These are phyloP conservation scores for Phaseolus lunatus DNA, from an alignment of 306 rosid species.

Conservation along the genomic window DNA sequence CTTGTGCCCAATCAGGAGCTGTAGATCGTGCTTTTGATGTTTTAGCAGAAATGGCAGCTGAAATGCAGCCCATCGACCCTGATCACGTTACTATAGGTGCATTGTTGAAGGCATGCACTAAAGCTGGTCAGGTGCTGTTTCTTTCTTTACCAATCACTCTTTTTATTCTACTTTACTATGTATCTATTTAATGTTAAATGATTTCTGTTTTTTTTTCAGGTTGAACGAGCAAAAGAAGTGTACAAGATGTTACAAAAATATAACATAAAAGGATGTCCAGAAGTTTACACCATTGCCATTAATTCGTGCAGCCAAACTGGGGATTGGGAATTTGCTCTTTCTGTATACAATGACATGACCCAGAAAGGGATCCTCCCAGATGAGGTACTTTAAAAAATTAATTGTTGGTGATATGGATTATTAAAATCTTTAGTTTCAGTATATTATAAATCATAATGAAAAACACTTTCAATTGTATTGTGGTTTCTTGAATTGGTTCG, in stretches of 20 bases:
- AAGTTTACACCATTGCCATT: constrained; percentile 95
- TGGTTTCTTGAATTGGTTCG: constrained; percentile 42
- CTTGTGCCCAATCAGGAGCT: constrained; percentile 96
- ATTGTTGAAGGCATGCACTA: constrained; percentile 87
- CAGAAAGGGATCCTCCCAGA: constrained; percentile 82
- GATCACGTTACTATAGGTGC: constrained; percentile 95
- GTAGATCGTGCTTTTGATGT: constrained; percentile 98
- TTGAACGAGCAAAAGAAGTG: constrained; percentile 83
- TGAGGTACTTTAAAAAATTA: constrained; percentile 61
- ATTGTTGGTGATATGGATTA: constrained; percentile 16
- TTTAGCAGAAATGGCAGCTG: constrained; percentile 88
- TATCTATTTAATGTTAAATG: constrained; percentile 31
- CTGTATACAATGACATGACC: constrained; percentile 77
- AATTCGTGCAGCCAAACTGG: constrained; percentile 88
- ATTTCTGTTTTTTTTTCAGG: constrained; percentile 52
- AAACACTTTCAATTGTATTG: constrained; percentile 27
- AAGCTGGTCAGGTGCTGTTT: constrained; percentile 83
- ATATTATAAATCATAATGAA: constrained; percentile 27
- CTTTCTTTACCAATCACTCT: neutral
- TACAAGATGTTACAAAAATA: constrained; percentile 77
- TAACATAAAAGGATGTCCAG: constrained; percentile 82
- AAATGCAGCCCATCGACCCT: constrained; percentile 84
- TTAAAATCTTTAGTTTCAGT: constrained; percentile 20
- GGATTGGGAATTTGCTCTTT: constrained; percentile 85
- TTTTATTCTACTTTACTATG: constrained; percentile 29